phyloP scores from a whole-genome alignment of 495 filamentous ascomycete genomes.

The Aspergillus asperescens region DNA sequence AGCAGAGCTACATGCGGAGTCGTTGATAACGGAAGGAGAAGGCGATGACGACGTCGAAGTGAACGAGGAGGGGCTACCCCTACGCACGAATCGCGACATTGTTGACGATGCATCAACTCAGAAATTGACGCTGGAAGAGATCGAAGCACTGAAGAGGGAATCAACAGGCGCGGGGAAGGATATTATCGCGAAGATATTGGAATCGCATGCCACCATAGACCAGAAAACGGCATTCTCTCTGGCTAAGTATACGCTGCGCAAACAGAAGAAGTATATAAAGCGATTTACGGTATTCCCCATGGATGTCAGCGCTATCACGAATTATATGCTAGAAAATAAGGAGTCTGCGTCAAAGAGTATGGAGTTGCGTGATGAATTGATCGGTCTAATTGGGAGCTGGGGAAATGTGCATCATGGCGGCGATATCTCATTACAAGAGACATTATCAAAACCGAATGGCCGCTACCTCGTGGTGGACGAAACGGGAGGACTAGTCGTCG shows the following conservation, averaged over 20 bases:
- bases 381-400: constrained; percentile 65
- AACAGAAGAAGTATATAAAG: constrained; percentile 86
- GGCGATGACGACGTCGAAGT: constrained; percentile 48
- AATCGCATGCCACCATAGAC: constrained; percentile 77
- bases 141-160: constrained; percentile 82
- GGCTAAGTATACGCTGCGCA: constrained; percentile 91
- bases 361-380: constrained; percentile 81
- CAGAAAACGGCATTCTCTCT: constrained; percentile 92
- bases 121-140: constrained; percentile 76
- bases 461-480: constrained; percentile 90
- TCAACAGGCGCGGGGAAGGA: constrained; percentile 76
- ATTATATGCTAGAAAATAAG: constrained; percentile 69
- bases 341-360: constrained; percentile 68
- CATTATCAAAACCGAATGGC: constrained; percentile 47
- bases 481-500: constrained; percentile 77
- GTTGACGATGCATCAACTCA: constrained; percentile 79
- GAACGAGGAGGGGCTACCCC: constrained; percentile 53
- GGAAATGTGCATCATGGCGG: constrained; percentile 56
- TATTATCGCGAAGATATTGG: constrained; percentile 77
- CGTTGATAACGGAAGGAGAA: constrained; percentile 51
- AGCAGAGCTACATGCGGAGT: constrained; percentile 74
- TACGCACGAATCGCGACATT: constrained; percentile 72
- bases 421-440: constrained; percentile 27
- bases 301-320: constrained; percentile 66
- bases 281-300: constrained; percentile 79